Evolutionary conservation across 257 asterid species (phyloP).

Genomic region (Penstemon barbatus): DNA sequence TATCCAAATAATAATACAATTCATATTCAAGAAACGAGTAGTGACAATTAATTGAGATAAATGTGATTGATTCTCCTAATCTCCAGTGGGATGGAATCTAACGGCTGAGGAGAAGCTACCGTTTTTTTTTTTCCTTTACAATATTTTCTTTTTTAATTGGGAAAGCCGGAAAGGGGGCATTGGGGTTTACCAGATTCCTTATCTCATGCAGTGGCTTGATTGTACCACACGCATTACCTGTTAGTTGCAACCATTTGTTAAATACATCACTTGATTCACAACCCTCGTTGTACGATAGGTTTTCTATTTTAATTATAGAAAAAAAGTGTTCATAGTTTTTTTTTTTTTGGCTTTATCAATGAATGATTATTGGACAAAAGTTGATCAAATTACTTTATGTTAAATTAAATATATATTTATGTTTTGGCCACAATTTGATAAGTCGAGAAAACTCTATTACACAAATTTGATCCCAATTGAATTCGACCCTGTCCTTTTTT

Average conservation of each 20-base stretch:
- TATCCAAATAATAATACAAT: neutral
- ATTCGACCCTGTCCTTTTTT: too few relatives aligned
- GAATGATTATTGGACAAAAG: neutral
- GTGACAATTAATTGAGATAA: neutral
- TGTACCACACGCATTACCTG: slow-evolving; percentile 39
- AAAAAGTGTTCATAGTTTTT: neutral
- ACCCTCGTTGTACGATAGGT: too few relatives aligned
- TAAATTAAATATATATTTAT: neutral
- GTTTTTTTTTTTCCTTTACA: slow-evolving; percentile 7
- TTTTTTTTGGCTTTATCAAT: neutral
- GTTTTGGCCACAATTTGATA: neutral
- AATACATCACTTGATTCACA: slow-evolving; percentile 7
- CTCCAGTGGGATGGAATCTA: slow-evolving; percentile 34
- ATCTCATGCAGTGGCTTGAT: slow-evolving; percentile 34
- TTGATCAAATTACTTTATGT: neutral
- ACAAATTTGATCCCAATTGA: too few relatives aligned
- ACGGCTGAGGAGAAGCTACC: slow-evolving; percentile 28
- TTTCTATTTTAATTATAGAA: too few relatives aligned
- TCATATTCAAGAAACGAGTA: neutral
- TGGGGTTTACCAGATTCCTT: slow-evolving; percentile 39
- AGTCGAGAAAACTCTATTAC: neutral
- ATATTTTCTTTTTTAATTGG: neutral
- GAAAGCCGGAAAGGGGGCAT: slow-evolving; percentile 1
- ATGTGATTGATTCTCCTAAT: slow-evolving; percentile 29
- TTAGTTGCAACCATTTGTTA: slow-evolving; percentile 26